Evolutionary conservation across 2,329 filamentous ascomycete species (phyloP).

Genomic region (Hypoxylon sp.): DNA sequence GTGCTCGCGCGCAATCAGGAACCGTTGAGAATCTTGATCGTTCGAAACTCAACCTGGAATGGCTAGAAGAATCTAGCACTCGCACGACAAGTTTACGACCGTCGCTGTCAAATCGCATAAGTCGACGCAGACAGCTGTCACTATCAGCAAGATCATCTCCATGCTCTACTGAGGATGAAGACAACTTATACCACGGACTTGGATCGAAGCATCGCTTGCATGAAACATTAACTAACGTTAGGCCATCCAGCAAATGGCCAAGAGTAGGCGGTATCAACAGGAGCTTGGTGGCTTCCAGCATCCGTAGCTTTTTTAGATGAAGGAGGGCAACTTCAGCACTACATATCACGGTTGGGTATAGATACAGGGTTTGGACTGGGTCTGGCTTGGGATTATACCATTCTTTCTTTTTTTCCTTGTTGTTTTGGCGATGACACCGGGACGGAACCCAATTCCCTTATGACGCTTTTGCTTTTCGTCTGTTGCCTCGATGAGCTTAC

Average conservation of each 20-base stretch:
- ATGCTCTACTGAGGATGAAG: constrained; percentile 46
- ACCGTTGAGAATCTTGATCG: constrained; percentile 46
- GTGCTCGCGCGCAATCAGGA: constrained; percentile 35
- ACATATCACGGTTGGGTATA: constrained; percentile 37
- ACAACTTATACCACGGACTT: constrained; percentile 44
- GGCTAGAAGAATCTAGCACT: constrained; percentile 36
- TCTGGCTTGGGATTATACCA: constrained; percentile 43
- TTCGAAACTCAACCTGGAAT: constrained; percentile 43
- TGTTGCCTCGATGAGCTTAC: constrained; percentile 17
- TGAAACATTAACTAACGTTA: constrained; percentile 45
- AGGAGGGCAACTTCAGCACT: constrained; percentile 40
- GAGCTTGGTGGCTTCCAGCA: constrained; percentile 56
- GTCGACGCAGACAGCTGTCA: constrained; percentile 34
- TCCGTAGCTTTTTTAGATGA: constrained; percentile 61
- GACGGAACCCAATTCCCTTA: constrained; percentile 28
- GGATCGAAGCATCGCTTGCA: constrained; percentile 36
- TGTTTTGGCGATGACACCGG: constrained; percentile 29
- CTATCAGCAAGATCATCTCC: constrained; percentile 44
- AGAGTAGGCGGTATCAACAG: constrained; percentile 55
- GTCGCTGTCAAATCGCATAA: constrained; percentile 41
- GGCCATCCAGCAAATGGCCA: constrained; percentile 54
- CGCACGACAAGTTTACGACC: constrained; percentile 37
- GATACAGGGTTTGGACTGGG: constrained; percentile 31
- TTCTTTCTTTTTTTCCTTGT: constrained; percentile 36
- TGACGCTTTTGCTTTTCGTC: constrained; percentile 27